A percentile compares a stretch with the other conserved stretches of the same genome.
Conservation (phyloP, 306 rosid species). For the Begonia fuchsioides region DNA sequence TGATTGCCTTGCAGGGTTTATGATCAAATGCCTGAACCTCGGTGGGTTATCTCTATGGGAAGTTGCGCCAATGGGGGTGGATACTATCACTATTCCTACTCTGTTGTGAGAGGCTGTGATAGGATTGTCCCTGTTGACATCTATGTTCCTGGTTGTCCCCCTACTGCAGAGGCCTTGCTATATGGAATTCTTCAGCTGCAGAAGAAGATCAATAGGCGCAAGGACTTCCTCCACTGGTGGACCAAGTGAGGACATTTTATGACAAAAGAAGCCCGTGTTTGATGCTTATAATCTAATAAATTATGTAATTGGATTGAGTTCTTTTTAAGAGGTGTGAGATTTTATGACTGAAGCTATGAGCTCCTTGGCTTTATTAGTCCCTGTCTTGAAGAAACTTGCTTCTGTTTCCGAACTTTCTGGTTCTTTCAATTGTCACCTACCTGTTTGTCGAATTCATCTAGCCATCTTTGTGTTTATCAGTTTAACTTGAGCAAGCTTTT, state of each 20-base stretch:
- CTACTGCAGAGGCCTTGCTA: constrained; percentile 87
- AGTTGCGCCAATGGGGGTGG: constrained; percentile 99
- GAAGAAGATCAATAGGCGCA: constrained; percentile 96
- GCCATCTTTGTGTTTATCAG: too few relatives aligned
- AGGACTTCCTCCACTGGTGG: constrained; percentile 96
- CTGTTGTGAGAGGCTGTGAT: constrained; percentile 93
- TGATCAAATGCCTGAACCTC: constrained; percentile 98
- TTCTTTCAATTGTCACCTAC: too few relatives aligned
- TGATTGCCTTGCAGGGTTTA: constrained; percentile 50
- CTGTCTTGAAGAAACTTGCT: too few relatives aligned
- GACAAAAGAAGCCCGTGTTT: constrained; percentile 6
- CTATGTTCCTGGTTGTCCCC: constrained; percentile 96
- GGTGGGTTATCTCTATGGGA: constrained; percentile 99
- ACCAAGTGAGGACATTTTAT: constrained; percentile 46
- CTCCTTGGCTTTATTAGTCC: too few relatives aligned
- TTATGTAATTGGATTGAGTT: constrained; percentile 21
- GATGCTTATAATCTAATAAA: constrained; percentile 27
- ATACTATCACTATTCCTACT: constrained; percentile 92
- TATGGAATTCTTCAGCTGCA: constrained; percentile 96
- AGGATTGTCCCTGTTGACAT: constrained; percentile 93
- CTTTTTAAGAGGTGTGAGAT: constrained; percentile 14
- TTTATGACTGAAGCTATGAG: too few relatives aligned
- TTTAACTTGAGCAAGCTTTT: too few relatives aligned
- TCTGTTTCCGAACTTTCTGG: too few relatives aligned
- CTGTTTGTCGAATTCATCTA: too few relatives aligned